Evolutionary conservation across 2,329 filamentous ascomycete species (phyloP), one percentile per base, ranked within the genome.

Genomic region (Chaetomiaceae sp.): DNA sequence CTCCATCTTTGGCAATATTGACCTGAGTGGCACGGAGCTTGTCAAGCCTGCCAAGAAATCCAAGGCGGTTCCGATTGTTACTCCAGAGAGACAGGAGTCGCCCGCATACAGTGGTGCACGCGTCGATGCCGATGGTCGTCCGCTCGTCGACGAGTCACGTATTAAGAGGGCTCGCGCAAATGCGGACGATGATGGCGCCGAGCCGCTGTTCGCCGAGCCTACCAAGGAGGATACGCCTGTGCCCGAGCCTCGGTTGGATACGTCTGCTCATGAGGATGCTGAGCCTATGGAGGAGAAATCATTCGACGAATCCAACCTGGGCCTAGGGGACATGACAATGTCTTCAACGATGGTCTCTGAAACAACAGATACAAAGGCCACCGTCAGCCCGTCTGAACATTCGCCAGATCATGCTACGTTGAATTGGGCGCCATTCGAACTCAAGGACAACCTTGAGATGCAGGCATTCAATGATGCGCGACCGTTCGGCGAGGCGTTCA

Each of bases 21-120:
- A 82, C 57, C 71, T 87, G 29, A 80, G 76, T 50, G 69, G 77
- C 29, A 76, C 78, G 13, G 84, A 89, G 20, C 77, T 83, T 45
- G 71, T 81, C 25, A 87, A 87, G 63, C 79, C 85, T 6, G 68
- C 72, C 0, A 90, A 87, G 70, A 84, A 82, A 61, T 89, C 85
- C 4, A 96, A 94, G 71, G 90, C 90, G 9, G 80, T 96, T 50
- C 87, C 90, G 0, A 95, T 96, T 57, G 71, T 92, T 9, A 78
- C 77, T 34, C 87, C 88, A 1, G 76, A 82, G 53, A 83, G 75
- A 61, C 23, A 20, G 13, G 69, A 67, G 2, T 66, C 69, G 14
- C 65, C 67, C 1, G 37, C 44, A 2, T 51, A 59, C 2, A 59
- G 64, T 1, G 60, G 62, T 29, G 58, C 56, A 0, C 56, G 60